Conservation (phyloP, 495 filamentous ascomycete species). For the Hyaloscypha finlandica region DNA sequence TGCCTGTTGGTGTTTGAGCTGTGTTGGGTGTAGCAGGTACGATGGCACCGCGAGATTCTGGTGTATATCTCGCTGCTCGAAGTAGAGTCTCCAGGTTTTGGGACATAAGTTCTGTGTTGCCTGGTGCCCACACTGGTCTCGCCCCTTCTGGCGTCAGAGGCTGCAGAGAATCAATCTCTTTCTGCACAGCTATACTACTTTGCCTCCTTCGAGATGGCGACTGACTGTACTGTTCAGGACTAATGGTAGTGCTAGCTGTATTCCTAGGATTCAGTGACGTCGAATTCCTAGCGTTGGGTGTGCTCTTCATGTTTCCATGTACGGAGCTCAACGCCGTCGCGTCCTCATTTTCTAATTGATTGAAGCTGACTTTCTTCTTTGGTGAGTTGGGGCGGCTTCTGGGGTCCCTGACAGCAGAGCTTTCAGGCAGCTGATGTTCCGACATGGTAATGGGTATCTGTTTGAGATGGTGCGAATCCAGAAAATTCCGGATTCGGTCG, state of each 20-base stretch:
- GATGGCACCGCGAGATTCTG: not conserved
- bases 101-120: not conserved
- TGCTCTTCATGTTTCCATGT: not conserved
- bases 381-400: not conserved
- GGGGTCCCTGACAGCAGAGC: not conserved
- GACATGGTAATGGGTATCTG: not conserved
- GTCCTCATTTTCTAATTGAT: not conserved
- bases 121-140: not conserved
- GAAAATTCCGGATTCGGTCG: not conserved
- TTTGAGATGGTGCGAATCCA: not conserved
- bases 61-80: not conserved
- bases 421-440: not conserved
- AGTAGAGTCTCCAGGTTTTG: not conserved
- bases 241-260: not conserved
- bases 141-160: not conserved
- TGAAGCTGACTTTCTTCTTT: conserved; percentile 4
- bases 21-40: not conserved
- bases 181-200: not conserved
- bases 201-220: not conserved
- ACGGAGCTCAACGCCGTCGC: not conserved
- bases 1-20: not conserved
- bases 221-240: not conserved
- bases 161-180: not conserved
- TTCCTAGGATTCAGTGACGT: not conserved
- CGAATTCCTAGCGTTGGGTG: conserved; percentile 11